phyloP scores from a whole-genome alignment of 2,329 filamentous ascomycete species.

The Chrysoporthe austroafricana region DNA sequence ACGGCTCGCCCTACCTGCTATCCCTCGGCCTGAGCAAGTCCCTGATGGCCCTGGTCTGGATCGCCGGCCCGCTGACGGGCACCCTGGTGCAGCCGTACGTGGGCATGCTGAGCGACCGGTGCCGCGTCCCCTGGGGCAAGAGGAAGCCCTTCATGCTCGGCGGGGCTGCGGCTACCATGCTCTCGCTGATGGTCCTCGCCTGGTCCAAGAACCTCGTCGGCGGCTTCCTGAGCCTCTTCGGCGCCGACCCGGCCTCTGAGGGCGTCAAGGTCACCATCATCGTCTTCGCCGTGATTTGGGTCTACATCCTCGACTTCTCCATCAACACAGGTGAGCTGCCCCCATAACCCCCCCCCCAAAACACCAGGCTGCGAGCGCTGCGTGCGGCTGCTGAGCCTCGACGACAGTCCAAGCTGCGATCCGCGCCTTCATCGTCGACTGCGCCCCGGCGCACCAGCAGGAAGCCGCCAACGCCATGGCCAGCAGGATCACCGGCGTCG shows the following conservation, averaged over 20 bases:
- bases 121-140: slow-evolving; percentile 74
- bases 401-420: slow-evolving; percentile 81
- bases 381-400: not conserved
- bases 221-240: slow-evolving; percentile 70
- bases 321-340: slow-evolving; percentile 89
- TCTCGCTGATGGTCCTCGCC: slow-evolving; percentile 70
- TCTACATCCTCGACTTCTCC: slow-evolving; percentile 90
- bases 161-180: slow-evolving; percentile 68
- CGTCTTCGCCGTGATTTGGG: slow-evolving; percentile 78
- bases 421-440: slow-evolving; percentile 91
- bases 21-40: slow-evolving; percentile 84
- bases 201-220: slow-evolving; percentile 76
- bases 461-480: slow-evolving; percentile 95
- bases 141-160: slow-evolving; percentile 81
- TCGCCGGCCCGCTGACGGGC: slow-evolving; percentile 78
- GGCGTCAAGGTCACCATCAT: slow-evolving; percentile 71
- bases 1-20: slow-evolving; percentile 83
- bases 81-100: slow-evolving; percentile 82
- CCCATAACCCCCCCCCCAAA: not conserved
- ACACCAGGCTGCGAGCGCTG: not conserved
- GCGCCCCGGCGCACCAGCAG: slow-evolving; percentile 89
- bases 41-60: slow-evolving; percentile 82
- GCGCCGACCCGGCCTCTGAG: slow-evolving; percentile 66
- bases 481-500: slow-evolving; percentile 80
- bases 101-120: slow-evolving; percentile 80